Evolutionary conservation across 345 rosid genomes (phyloP).

Genomic region (Pistacia integerrima): DNA sequence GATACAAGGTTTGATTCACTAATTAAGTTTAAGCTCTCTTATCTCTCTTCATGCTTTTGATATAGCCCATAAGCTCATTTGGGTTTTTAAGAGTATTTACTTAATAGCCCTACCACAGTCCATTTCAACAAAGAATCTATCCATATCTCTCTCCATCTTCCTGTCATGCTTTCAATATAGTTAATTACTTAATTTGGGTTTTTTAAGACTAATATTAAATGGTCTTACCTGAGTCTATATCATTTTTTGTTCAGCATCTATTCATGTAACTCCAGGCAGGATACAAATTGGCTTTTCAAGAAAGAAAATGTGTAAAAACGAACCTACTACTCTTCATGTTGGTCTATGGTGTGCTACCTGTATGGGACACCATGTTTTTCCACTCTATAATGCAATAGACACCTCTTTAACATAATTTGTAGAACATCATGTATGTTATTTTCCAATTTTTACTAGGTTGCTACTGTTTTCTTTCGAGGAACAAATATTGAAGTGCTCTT

Average conservation of each 20-base stretch:
- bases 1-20: slow-evolving; percentile 61
- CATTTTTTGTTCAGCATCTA: neutral
- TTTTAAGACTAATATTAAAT: neutral
- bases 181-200: neutral
- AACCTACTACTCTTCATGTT: neutral
- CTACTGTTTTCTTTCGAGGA: neutral
- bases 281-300: neutral
- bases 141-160: neutral
- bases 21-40: slow-evolving; percentile 12
- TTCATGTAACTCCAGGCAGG: neutral
- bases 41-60: neutral
- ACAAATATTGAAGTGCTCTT: neutral
- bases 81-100: too few species aligned
- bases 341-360: neutral
- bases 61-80: too few species aligned
- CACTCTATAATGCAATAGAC: neutral
- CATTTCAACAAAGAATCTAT: too few species aligned
- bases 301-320: neutral
- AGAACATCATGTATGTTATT: neutral
- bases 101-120: too few species aligned
- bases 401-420: neutral
- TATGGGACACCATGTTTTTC: neutral
- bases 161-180: neutral
- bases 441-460: neutral
- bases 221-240: neutral